Percentiles rank a stretch among this genome's conserved stretches.
Evolutionary conservation across 2,329 filamentous ascomycete species (phyloP).

Genomic region (Ophiocordyceps sinensis): DNA sequence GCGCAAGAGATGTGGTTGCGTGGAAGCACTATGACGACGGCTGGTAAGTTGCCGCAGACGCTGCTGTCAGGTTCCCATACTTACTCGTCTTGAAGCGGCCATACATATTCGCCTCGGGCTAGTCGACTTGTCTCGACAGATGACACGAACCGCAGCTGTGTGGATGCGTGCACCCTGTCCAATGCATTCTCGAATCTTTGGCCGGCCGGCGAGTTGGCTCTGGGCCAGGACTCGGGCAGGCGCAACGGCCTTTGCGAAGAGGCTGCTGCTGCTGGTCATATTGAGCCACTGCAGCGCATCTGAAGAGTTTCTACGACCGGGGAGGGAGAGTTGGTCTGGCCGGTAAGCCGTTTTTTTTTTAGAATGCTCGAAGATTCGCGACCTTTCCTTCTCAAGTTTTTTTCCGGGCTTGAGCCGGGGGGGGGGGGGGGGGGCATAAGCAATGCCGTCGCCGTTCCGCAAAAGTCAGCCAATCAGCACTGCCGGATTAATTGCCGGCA

Average conservation of each 20-base stretch:
- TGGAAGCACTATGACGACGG: constrained; percentile 36
- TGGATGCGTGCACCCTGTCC: constrained; percentile 22
- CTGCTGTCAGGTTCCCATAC: constrained; percentile 1
- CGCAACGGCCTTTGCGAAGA: constrained; percentile 30
- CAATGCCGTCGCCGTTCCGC: constrained; percentile 10
- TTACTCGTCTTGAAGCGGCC: constrained; percentile 14
- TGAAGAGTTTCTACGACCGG: constrained; percentile 2
- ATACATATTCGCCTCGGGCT: constrained; percentile 5
- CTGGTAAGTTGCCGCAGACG: neutral
- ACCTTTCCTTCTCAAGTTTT: constrained; percentile 4
- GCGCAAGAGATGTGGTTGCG: constrained; percentile 37
- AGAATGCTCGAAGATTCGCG: constrained; percentile 1
- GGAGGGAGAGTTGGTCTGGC: neutral
- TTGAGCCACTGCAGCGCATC: constrained; percentile 16
- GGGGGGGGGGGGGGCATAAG: no score
- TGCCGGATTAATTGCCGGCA: neutral
- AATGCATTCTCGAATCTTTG: constrained; percentile 25
- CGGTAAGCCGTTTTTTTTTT: neutral
- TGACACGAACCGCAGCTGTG: constrained; percentile 12
- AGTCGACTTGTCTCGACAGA: constrained; percentile 7
- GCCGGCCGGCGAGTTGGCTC: constrained; percentile 22
- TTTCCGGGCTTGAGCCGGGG: constrained; percentile 16
- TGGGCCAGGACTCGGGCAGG: constrained; percentile 31
- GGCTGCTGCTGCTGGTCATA: constrained; percentile 33
- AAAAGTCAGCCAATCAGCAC: neutral